phyloP scores from a whole-genome alignment of 768 basidiomycete species.

The Hebeloma cylindrosporum region DNA sequence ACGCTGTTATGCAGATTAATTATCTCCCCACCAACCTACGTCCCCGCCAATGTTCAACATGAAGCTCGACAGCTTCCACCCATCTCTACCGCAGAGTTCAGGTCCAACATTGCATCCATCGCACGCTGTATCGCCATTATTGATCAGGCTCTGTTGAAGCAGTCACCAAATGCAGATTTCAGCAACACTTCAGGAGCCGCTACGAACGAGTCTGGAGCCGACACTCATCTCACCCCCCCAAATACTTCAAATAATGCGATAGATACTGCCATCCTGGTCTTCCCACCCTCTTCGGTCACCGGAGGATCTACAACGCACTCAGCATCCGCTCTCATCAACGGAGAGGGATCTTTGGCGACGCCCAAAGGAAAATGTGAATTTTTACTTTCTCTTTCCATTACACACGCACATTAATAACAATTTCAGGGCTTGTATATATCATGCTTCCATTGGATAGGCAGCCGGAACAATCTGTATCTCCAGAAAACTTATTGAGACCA shows the following conservation, averaged over 20 bases:
- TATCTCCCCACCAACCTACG: constrained; percentile 45
- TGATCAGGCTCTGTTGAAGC: constrained; percentile 34
- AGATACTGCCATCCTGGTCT: constrained; percentile 72
- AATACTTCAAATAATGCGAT: constrained; percentile 23
- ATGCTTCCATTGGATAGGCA: constrained; percentile 44
- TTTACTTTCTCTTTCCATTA: background rate
- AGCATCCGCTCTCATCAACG: constrained; percentile 65
- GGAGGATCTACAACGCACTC: constrained; percentile 49
- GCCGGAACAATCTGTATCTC: constrained; percentile 21
- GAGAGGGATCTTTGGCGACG: constrained; percentile 71
- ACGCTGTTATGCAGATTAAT: constrained; percentile 54
- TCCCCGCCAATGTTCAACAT: constrained; percentile 29
- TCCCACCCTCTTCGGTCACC: constrained; percentile 64
- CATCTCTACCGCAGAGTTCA: constrained; percentile 9
- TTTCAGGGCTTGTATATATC: constrained; percentile 60
- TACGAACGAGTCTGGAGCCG: constrained; percentile 2
- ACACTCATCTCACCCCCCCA: background rate
- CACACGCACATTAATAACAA: constrained; percentile 12
- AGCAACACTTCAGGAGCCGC: background rate
- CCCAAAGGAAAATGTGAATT: constrained; percentile 71
- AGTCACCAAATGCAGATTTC: constrained; percentile 9
- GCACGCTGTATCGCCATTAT: constrained; percentile 40
- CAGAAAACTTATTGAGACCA: constrained; percentile 48
- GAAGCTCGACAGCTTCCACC: constrained; percentile 15
- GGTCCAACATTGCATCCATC: constrained; percentile 13